These are phyloP conservation scores for Clarireedia paspali DNA, from an alignment of 2,329 filamentous ascomycete genomes.

Conservation along the genomic window DNA sequence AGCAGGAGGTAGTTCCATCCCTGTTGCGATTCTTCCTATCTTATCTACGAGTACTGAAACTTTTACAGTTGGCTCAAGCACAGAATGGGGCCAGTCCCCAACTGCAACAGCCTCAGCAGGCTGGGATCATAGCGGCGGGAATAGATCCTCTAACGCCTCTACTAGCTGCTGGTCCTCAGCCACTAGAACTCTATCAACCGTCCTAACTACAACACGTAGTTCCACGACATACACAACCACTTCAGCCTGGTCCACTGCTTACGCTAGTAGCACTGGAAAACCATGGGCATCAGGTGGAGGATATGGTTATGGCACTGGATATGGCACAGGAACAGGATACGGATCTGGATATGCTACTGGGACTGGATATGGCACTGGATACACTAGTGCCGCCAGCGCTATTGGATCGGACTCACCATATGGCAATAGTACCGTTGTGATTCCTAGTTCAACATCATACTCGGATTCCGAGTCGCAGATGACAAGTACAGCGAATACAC, in stretches of 20 bases:
- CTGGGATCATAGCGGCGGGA: neutral
- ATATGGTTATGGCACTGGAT: neutral
- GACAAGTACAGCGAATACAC: no score
- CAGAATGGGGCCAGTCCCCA: neutral
- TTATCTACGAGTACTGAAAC: neutral
- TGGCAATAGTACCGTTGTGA: no score
- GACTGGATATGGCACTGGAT: neutral
- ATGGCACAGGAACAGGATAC: no score
- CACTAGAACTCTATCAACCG: neutral
- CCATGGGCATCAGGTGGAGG: no score
- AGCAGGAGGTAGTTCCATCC: neutral
- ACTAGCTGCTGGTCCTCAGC: neutral
- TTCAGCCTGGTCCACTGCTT: neutral
- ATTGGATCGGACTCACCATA: neutral
- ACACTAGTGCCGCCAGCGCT: neutral
- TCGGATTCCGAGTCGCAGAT: no score
- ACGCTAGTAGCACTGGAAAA: neutral
- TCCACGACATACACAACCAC: slow-evolving; percentile 4
- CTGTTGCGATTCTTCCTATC: neutral
- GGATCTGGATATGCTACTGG: neutral
- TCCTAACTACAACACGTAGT: neutral
- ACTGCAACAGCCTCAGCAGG: neutral
- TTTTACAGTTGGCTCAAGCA: neutral
- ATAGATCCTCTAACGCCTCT: neutral
- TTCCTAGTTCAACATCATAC: no score